These are phyloP conservation scores for Mycena alexandri DNA, from an alignment of 768 basidiomycete genomes.

Conservation along the genomic window DNA sequence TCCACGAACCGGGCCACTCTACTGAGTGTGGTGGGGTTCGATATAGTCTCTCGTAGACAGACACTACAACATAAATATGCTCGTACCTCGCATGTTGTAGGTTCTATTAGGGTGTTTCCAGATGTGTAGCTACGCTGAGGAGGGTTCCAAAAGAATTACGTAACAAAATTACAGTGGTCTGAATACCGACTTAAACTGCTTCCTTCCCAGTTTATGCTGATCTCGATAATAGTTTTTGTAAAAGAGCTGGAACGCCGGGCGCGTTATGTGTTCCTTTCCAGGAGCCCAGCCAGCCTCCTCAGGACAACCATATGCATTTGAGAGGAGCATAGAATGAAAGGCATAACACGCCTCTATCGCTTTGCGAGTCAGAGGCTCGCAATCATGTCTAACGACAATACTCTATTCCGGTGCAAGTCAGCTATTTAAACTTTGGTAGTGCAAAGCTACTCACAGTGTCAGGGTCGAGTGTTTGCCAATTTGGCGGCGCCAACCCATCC, in stretches of 20 bases:
- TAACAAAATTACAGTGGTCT: constrained; percentile 16
- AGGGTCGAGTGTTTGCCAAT: constrained; percentile 28
- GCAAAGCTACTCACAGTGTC: constrained; percentile 17
- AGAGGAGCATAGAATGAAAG: constrained; percentile 36
- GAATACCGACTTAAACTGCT: constrained; percentile 16
- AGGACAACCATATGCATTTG: constrained; percentile 20
- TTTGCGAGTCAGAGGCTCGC: constrained; percentile 39
- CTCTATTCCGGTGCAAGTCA: constrained; percentile 31
- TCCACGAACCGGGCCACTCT: no score
- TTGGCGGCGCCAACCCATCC: constrained; percentile 35
- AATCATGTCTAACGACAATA: constrained; percentile 36
- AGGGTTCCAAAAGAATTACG: neutral
- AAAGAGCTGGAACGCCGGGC: constrained; percentile 36
- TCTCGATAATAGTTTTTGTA: constrained; percentile 35
- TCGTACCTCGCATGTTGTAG: no score
- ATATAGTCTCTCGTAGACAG: no score
- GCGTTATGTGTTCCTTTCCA: constrained; percentile 24
- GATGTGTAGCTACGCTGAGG: no score
- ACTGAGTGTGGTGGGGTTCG: no score
- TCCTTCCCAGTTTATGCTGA: constrained; percentile 31
- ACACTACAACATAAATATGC: no score
- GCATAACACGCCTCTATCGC: constrained; percentile 38
- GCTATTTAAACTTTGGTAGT: neutral
- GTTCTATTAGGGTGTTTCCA: no score
- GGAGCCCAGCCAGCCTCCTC: constrained; percentile 31